Conservation (phyloP, 371 early-diverging fungal genomes). For the Apophysomyces ossiformis region DNA sequence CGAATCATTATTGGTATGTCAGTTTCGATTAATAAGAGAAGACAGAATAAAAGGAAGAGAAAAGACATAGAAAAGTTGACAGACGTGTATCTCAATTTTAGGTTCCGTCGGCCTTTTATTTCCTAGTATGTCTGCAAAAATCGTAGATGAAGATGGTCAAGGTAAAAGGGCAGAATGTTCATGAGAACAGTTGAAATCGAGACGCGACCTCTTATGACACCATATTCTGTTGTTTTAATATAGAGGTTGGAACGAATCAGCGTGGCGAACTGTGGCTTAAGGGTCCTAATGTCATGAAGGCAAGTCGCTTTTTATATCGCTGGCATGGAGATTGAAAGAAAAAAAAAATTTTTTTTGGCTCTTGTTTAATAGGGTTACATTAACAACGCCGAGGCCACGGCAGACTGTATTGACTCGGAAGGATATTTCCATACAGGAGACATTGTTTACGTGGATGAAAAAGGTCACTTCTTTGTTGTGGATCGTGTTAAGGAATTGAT, state of each 20-base stretch:
- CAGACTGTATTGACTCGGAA: slow-evolving; percentile 58
- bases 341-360: not conserved
- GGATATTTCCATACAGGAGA: slow-evolving; percentile 89
- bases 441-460: slow-evolving; percentile 64
- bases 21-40: slow-evolving; percentile 19
- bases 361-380: slow-evolving; percentile 62
- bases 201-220: too few species aligned
- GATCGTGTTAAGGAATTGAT: slow-evolving; percentile 83
- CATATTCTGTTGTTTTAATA: too few species aligned
- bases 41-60: too few species aligned
- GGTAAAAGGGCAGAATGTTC: slow-evolving; percentile 49
- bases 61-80: too few species aligned
- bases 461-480: slow-evolving; percentile 66
- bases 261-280: slow-evolving; percentile 78
- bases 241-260: slow-evolving; percentile 58
- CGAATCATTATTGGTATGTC: slow-evolving; percentile 21
- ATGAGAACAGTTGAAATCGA: slow-evolving; percentile 23
- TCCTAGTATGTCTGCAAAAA: slow-evolving; percentile 69
- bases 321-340: too few species aligned
- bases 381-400: slow-evolving; percentile 71
- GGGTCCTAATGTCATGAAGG: slow-evolving; percentile 81
- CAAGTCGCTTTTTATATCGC: not conserved
- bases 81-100: slow-evolving; percentile 24
- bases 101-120: slow-evolving; percentile 75
- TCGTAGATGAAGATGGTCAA: slow-evolving; percentile 65